Base-by-base conservation (phyloP, 805 yeast genomes). In the Saccharomycopsis fodiens region DNA sequence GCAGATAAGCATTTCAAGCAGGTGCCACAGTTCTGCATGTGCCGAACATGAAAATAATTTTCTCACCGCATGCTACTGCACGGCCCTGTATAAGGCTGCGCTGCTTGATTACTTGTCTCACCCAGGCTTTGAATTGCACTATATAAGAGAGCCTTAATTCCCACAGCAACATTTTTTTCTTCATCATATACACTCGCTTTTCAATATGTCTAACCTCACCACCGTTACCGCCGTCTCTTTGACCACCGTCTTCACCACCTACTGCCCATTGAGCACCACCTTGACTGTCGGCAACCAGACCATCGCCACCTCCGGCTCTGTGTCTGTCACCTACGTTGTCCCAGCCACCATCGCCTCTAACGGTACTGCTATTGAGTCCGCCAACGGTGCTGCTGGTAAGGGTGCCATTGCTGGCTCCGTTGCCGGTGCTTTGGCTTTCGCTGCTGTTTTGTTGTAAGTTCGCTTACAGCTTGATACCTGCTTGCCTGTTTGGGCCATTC, bases 211-310 rank as follows among this genome's bases (percentile, higher is more conserved):
- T 4, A 42, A 35, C 44, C 41, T 47, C 51, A 27, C 39, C 38
- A 40, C 30, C 17, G 25, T 16, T 22, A 47, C 51, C 36, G 13
- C 27, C 10, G 27, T 19, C 25, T 12, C 30, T 29, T 27, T 39
- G n/a, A 8, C 22, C 42, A 47, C 51, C 37, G 15, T 32, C 16
- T 47, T 27, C 45, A 47, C 51, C 39, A 47, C 48, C 27, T 47
- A 44, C 45, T 47, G 47, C 32, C 51, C 51, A 20, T 35, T 47
- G n/a, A 21, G 44, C 13, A 40, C 51, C 41, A 44, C 47, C 39
- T 47, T 47, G n/a, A 40, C 47, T 20, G 16, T 34, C 27, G 40
- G 39, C 40, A 40, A 38, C 41, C 7, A 10, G 3, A 46, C 50
- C 16, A 8, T 25, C 20, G 27, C 40, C n/a, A 46, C 47, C 35